Conservation (phyloP, 305 asterid genomes). For the Fraxinus floribunda region DNA sequence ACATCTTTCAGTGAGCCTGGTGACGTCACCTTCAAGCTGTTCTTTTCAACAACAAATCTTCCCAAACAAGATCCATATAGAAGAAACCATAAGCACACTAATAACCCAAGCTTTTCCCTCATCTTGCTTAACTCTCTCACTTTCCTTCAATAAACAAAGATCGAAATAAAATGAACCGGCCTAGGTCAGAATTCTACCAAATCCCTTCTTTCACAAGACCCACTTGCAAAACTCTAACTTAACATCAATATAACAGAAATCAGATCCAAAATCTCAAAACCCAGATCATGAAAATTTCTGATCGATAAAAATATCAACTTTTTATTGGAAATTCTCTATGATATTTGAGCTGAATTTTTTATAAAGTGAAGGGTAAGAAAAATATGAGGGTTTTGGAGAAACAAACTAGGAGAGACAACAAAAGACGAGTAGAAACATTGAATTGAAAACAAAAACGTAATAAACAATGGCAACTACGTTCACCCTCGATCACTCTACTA, state of each 20-base stretch:
- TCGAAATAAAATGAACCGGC: conserved; percentile 8
- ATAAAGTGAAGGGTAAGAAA: not conserved
- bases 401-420: conserved; percentile 25
- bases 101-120: conserved; percentile 42
- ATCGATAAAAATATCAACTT: conserved; percentile 67
- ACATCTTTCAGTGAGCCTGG: conserved; percentile 66
- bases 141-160: conserved; percentile 18
- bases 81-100: conserved; percentile 44
- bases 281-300: conserved; percentile 23
- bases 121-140: conserved; percentile 31
- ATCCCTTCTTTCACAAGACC: conserved; percentile 4
- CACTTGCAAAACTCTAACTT: not conserved
- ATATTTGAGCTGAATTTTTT: not conserved
- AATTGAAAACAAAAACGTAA: not conserved
- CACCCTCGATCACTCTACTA: not conserved
- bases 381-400: not conserved
- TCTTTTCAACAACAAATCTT: conserved; percentile 94
- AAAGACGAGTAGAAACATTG: not conserved
- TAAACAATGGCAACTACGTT: not conserved
- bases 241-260: conserved; percentile 6
- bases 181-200: conserved; percentile 24
- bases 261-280: conserved; percentile 62
- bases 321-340: not conserved
- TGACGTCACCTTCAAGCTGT: conserved; percentile 73
- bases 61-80: conserved; percentile 58